Evolutionary conservation across 2,329 filamentous ascomycete genomes (phyloP), one percentile per base, ranked within the genome.

Genomic region (Talaromyces sp.): DNA sequence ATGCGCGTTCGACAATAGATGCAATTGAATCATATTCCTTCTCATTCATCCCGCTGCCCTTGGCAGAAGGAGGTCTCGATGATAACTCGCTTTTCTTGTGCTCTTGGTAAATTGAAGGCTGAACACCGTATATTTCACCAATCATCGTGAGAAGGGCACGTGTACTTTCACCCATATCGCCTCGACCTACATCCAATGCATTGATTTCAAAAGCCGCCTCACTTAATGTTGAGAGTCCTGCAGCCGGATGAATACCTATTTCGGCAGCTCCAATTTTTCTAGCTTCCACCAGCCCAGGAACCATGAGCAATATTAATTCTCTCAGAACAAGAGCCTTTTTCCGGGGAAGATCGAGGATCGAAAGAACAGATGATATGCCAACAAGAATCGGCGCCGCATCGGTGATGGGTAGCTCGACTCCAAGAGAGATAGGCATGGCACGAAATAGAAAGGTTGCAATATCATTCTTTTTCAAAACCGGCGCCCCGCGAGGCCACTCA

Each of bases 211-310:
- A 79, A 17, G 77, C 72, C 11, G 85, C 81, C 68, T 79, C 76
- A 65, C 88, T 90, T 35, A 95, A 80, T 13, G 89, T 89, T 31
- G 92, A 89, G 60, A 97, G 81, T 0, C 92, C 93, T 10, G 94
- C 92, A 19, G 94, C 94, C 47, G 95, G 95, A 78, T 98, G 94
- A 41, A 99, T 92, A 3, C 94, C 95, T 72, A 95, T 91, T 74
- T 98, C 95, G n/a, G 95, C 93, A 47, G 95, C 95, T 37, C 94
- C 94, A 57, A 94, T 86, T 56, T 96, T 97, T 45, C 95, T 87
- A 17, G 95, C 95, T 77, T 97, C 92, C 4, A 97, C 89, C 9
- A 99, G 83, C 2, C 91, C 93, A 39, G 89, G 89, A 61, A 96
- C 91, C 47, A 98, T 83, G 17, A 93, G 88, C 3, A 89, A 89